Evolutionary conservation across 148 eudicot species (phyloP).

Genomic region (Spergularia marina): DNA sequence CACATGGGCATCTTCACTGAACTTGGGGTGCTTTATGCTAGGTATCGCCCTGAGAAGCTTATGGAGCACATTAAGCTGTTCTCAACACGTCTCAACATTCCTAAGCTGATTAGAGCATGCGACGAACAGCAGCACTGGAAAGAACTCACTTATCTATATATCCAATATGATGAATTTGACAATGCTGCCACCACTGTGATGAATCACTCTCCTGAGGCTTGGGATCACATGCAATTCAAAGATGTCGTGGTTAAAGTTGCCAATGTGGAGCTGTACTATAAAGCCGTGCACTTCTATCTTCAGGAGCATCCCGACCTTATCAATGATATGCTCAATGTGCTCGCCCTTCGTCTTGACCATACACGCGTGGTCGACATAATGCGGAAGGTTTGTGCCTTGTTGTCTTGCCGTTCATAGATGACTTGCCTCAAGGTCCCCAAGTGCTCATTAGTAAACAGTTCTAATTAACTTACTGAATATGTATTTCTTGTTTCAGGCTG

Average conservation of each 20-base stretch:
- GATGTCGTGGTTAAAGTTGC: conserved; percentile 95
- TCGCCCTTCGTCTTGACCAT: conserved; percentile 95
- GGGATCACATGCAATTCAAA: conserved; percentile 99
- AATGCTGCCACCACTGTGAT: conserved; percentile 97
- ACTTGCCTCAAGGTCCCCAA: background rate
- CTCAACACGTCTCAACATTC: conserved; percentile 96
- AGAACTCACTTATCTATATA: conserved; percentile 81
- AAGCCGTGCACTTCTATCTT: conserved; percentile 95
- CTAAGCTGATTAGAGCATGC: conserved; percentile 94
- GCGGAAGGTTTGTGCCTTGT: conserved; percentile 64
- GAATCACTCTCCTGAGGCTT: conserved; percentile 99
- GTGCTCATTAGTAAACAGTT: background rate
- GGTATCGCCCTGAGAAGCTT: conserved; percentile 95
- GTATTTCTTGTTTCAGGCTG: conserved; percentile 53
- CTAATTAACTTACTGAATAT: background rate
- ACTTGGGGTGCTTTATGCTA: conserved; percentile 93
- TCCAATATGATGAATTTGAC: conserved; percentile 96
- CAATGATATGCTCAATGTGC: conserved; percentile 89
- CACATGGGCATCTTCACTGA: conserved; percentile 99
- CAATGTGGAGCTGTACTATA: conserved; percentile 94
- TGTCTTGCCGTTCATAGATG: background rate
- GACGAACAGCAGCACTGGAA: conserved; percentile 99
- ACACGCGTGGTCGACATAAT: conserved; percentile 98
- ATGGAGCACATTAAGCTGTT: conserved; percentile 98
- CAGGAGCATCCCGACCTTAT: conserved; percentile 98